These are phyloP conservation scores for Cryomyces antarcticus DNA, from an alignment of 495 filamentous ascomycete species.

Conservation along the genomic window DNA sequence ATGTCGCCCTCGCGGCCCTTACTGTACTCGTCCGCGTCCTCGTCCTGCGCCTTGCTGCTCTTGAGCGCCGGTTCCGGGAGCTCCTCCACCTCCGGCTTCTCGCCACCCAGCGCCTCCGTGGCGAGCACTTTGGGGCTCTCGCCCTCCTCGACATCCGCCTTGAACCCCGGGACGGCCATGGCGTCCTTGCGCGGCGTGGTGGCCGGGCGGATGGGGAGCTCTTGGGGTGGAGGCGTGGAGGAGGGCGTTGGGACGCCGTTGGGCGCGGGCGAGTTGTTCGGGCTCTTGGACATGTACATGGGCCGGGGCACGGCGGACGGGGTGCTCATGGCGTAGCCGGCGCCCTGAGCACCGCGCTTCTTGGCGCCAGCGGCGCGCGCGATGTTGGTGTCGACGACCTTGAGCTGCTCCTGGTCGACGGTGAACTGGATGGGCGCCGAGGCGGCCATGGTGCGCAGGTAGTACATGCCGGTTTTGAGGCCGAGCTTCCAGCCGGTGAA, in stretches of 20 bases:
- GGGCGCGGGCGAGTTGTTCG: constrained; percentile 22
- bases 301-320: constrained; percentile 36
- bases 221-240: constrained; percentile 27
- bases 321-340: constrained; percentile 19
- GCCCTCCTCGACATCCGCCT: constrained; percentile 47
- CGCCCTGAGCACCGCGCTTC: constrained; percentile 36
- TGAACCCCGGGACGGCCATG: constrained; percentile 33
- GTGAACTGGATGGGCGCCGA: constrained; percentile 97
- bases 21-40: constrained; percentile 45
- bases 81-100: constrained; percentile 30
- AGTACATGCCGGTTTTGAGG: constrained; percentile 99
- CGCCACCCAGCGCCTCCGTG: constrained; percentile 36
- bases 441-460: constrained; percentile 92
- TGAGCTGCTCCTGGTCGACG: constrained; percentile 89
- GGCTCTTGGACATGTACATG: constrained; percentile 32
- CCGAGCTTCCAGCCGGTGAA: constrained; percentile 98
- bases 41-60: constrained; percentile 33
- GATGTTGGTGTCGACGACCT: constrained; percentile 69
- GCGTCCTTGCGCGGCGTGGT: constrained; percentile 26
- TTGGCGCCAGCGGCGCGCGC: constrained; percentile 40
- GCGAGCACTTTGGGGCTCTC: constrained; percentile 56
- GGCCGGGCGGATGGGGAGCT: background rate
- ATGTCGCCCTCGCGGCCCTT: constrained; percentile 66
- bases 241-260: constrained; percentile 45
- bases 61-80: constrained; percentile 23